Percentiles rank a stretch among this genome's conserved stretches.
Evolutionary conservation across 208 protist genomes (phyloP).

Genomic region (Trypanosoma lewisi): DNA sequence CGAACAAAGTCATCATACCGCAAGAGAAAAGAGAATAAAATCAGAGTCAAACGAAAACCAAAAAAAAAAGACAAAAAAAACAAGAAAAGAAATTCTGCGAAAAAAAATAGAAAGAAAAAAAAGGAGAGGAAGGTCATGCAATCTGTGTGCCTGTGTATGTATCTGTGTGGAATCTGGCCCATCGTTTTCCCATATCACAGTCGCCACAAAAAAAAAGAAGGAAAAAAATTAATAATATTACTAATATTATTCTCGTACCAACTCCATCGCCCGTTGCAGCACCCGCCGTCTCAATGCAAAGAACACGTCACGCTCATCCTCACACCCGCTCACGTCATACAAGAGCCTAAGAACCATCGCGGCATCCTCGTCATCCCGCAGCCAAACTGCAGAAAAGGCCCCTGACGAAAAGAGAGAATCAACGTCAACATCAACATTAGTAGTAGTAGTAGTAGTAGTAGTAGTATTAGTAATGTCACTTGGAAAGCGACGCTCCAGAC

Average conservation of each 20-base stretch:
- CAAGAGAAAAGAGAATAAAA: too few relatives aligned
- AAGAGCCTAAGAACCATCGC: neutral
- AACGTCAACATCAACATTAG: neutral
- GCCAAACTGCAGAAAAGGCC: neutral
- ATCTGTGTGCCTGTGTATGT: too few relatives aligned
- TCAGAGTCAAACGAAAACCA: neutral
- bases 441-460: too few relatives aligned
- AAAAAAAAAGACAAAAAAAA: neutral
- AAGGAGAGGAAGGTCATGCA: neutral
- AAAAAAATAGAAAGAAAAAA: constrained; percentile 13
- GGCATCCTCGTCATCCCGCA: constrained; percentile 1
- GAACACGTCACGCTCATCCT: neutral
- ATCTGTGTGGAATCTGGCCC: too few relatives aligned
- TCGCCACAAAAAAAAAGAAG: constrained; percentile 12
- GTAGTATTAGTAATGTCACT: neutral
- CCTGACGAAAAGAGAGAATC: neutral
- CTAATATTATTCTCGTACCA: neutral
- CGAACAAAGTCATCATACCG: neutral
- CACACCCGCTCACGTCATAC: neutral
- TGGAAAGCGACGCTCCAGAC: neutral
- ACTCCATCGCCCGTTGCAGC: constrained; percentile 12
- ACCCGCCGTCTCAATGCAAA: neutral
- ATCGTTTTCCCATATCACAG: too few relatives aligned
- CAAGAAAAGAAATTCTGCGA: constrained; percentile 7
- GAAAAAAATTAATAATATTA: neutral